Base-by-base conservation (phyloP, 176 grass and related monocot species). In the Calamus simplicifolius region DNA sequence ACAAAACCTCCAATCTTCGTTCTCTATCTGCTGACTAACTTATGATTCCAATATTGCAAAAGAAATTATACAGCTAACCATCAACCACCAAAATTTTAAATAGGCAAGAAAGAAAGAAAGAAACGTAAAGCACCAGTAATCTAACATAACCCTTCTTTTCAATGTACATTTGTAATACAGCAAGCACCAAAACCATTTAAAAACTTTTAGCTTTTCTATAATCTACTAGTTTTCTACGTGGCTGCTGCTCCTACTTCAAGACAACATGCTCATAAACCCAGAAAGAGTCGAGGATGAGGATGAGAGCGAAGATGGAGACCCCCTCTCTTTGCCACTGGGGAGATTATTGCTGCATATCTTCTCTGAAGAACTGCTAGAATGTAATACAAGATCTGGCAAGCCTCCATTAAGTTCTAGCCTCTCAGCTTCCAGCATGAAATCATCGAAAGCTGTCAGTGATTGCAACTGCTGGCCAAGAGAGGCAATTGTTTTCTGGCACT, bases 401-500 rank as follows among this genome's bases (percentile, higher is more conserved):
- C 17, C 66, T 14, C 65, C 68, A n/a, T 27, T 73, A 51, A 62
- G 4, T 54, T 77, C 79, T 14, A 63, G 56, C 23, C 56, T 74
- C 49, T 63, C 82, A 19, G 72, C 54, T 27, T 74, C 72, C 0
- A 77, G 1, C n/a, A 28, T 27, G 13, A 85, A 50, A 2, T 59
- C 52, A 8, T 98, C 84, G 4, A 93, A 25, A 48, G 77, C 68
- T 13, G 94, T 98, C 27, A 98, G 70, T 0, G 81, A 98, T 76
- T 93, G 89, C 25, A 98, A 76, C 59, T 98, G 94, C 15, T 65
- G 84, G 23, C 85, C 85, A 0, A 98, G 87, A 62, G 89, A 93
- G 4, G 94, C 88, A 0, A 98, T 98, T 13, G 94, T 98, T 78
- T 85, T 98, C 64, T 98, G 94, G 72, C 94, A 98, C 73, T 98